Evolutionary conservation across 371 early-diverging fungal genomes (phyloP), one percentile per base, ranked within the genome.

Genomic region (Chytridiales sp.): DNA sequence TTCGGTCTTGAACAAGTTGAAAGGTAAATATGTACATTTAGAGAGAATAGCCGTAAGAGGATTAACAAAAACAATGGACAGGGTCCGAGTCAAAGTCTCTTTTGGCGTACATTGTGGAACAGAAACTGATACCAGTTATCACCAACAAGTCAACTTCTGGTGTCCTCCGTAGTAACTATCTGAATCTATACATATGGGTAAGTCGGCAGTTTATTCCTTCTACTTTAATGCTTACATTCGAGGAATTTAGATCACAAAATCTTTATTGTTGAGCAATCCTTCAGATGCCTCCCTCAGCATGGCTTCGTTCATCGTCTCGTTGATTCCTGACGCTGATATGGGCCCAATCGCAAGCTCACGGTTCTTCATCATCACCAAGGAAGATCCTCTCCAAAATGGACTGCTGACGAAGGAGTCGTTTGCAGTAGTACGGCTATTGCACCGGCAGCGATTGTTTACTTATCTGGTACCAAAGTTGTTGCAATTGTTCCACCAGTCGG

Each of bases 371-470:
- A 68, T 95, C 22, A 77, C 90, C 31, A 83, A 84, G 24, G 87
- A 86, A 34, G 84, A 86, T 1, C 21, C 61, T 13, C 32, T 34
- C 6, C 59, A 17, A 43, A 50, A 72, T 31, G 75, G 85, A 57
- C 79, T 83, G 0, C 74, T 95, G 43, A 88, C 88, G 49, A 85
- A 84, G 53, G 64, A 78, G 19, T 77, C 85, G 0, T 88, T 88
- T 77, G 91, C 88, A 0, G 77, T 77, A 11, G 69, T 85, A 13
- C 75, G 88, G 85, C 74, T 89, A 24, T 69, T 95, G 24, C 85
- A 87, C 69, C 88, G 88, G 67, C 94, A 94, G 67, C 76, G 88
- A 15, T 85, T 93, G 64, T 94, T 92, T 69, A 81, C 83, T 17
- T 66, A 64, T 42, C 70, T 70, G 47, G 35, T 74, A 24, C 92